A percentile compares a stretch with the other conserved stretches of the same genome.
Conservation (phyloP, 2,329 filamentous ascomycete species). For the Aureobasidium subglaciale region DNA sequence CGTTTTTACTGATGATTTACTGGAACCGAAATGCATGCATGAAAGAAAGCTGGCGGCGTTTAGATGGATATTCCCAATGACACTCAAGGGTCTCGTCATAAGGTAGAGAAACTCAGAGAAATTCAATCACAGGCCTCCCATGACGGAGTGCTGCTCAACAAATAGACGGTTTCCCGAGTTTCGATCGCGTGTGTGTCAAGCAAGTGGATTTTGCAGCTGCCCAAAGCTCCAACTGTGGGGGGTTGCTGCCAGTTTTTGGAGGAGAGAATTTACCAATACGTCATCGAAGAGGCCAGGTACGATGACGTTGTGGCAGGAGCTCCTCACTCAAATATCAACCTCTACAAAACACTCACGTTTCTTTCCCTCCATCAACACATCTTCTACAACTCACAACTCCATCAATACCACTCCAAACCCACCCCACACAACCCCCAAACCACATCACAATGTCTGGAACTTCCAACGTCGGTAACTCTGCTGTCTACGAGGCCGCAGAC, state of each 20-base stretch:
- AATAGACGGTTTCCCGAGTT: neutral
- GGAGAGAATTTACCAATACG: neutral
- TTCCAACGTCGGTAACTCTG: constrained; percentile 56
- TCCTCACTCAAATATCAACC: constrained; percentile 6
- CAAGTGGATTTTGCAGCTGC: constrained; percentile 11
- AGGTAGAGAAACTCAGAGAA: neutral
- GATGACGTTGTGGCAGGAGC: neutral
- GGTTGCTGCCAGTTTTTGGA: constrained; percentile 1
- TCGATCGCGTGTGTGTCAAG: constrained; percentile 9
- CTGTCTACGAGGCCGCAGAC: constrained; percentile 69
- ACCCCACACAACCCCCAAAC: neutral
- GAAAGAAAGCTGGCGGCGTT: constrained; percentile 12
- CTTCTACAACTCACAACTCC: constrained; percentile 10
- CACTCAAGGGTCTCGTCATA: constrained; percentile 2
- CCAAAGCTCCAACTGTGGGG: constrained; percentile 1
- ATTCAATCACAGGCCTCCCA: neutral
- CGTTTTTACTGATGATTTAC: constrained; percentile 14
- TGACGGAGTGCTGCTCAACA: constrained; percentile 13
- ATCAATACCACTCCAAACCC: constrained; percentile 2
- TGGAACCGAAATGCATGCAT: constrained; percentile 13
- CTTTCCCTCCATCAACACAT: constrained; percentile 8
- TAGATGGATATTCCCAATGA: neutral
- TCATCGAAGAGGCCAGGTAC: neutral
- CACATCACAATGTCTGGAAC: constrained; percentile 41
- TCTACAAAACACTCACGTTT: constrained; percentile 10